Percentiles rank a stretch among this genome's conserved stretches.
Evolutionary conservation across 2,329 filamentous ascomycete species (phyloP).

Genomic region (Fusarium foetens): DNA sequence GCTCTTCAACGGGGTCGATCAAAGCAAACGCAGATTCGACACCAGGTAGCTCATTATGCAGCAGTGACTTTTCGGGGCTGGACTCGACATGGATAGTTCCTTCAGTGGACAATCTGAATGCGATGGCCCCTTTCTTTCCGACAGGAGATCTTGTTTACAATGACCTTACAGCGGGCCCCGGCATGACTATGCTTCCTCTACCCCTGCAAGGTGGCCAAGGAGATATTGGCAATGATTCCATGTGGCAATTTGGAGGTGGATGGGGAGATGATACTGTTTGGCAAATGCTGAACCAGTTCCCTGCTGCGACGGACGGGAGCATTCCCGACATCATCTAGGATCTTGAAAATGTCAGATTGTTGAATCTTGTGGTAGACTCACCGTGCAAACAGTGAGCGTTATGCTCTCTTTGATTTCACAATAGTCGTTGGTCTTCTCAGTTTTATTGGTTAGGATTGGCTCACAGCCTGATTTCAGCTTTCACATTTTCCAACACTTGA

Average conservation of each 20-base stretch:
- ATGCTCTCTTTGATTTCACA: background rate
- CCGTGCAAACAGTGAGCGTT: background rate
- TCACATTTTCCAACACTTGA: background rate
- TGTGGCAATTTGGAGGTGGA: slow-evolving; percentile 66
- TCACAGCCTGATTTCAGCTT: background rate
- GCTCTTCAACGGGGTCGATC: background rate
- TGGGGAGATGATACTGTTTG: slow-evolving; percentile 66
- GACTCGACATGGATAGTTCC: slow-evolving; percentile 54
- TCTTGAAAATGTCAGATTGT: background rate
- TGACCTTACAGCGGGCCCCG: slow-evolving; percentile 59
- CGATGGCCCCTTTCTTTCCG: slow-evolving; percentile 65
- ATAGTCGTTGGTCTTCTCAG: background rate
- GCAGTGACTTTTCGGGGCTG: slow-evolving; percentile 9
- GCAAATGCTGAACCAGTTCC: slow-evolving; percentile 64
- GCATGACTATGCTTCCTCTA: slow-evolving; percentile 41
- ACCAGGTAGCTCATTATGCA: slow-evolving; percentile 20
- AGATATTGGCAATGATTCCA: slow-evolving; percentile 21
- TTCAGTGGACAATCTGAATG: slow-evolving; percentile 59
- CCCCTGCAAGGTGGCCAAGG: slow-evolving; percentile 1
- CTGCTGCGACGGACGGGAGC: slow-evolving; percentile 40
- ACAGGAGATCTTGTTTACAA: slow-evolving; percentile 68
- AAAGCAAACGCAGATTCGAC: slow-evolving; percentile 24
- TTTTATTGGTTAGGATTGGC: background rate
- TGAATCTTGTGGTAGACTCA: background rate
- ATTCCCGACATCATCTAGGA: slow-evolving; percentile 4